These are phyloP conservation scores for Candida michaelii DNA, from an alignment of 805 yeast species.

Conservation along the genomic window DNA sequence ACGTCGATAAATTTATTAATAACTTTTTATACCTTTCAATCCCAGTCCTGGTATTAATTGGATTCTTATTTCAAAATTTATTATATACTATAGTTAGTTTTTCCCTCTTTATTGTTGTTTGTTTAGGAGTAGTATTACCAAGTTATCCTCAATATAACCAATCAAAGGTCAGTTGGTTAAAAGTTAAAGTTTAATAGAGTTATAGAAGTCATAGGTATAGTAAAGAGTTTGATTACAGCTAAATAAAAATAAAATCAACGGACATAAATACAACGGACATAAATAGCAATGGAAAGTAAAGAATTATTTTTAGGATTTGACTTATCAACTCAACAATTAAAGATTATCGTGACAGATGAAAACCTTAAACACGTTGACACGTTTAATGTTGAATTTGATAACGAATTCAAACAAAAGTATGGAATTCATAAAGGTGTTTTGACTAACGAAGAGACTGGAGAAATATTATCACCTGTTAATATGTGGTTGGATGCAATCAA, in stretches of 20 bases:
- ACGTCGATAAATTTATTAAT: slow-evolving; percentile 33
- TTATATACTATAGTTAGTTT: slow-evolving; percentile 37
- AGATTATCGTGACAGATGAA: slow-evolving; percentile 64
- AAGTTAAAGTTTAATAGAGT: slow-evolving; percentile 22
- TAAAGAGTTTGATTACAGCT: too few species aligned
- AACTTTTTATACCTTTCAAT: slow-evolving; percentile 29
- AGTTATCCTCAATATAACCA: slow-evolving; percentile 58
- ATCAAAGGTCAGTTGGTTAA: slow-evolving; percentile 50
- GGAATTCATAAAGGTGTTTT: slow-evolving; percentile 72
- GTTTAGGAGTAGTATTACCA: slow-evolving; percentile 45
- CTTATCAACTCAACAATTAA: slow-evolving; percentile 86
- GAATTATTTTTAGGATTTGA: slow-evolving; percentile 70
- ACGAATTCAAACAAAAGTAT: slow-evolving; percentile 55
- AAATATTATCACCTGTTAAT: slow-evolving; percentile 75
- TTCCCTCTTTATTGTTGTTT: slow-evolving; percentile 30
- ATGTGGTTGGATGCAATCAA: slow-evolving; percentile 91
- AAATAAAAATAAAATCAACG: not conserved
- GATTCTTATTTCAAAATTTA: slow-evolving; percentile 49
- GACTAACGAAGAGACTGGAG: slow-evolving; percentile 49
- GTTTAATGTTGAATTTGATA: slow-evolving; percentile 71
- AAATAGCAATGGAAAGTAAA: not conserved
- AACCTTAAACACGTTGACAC: slow-evolving; percentile 53
- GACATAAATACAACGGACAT: not conserved
- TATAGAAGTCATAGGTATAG: slow-evolving; percentile 5
- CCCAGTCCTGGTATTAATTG: slow-evolving; percentile 44